phyloP scores from a whole-genome alignment of 1,284 basidiomycete species.

The Anthracocystis panici-leucophaei region DNA sequence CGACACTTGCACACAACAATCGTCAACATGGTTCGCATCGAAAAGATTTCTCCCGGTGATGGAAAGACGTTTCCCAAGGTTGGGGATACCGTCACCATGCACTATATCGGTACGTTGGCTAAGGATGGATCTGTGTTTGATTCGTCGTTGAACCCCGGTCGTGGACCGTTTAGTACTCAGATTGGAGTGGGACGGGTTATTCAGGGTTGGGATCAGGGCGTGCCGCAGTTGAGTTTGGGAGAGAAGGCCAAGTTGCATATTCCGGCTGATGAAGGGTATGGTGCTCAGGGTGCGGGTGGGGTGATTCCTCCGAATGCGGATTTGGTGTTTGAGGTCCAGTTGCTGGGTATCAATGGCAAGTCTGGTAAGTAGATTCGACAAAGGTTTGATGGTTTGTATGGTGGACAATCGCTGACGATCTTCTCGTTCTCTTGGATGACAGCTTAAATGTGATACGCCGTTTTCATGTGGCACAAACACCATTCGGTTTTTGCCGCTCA shows the following conservation, averaged over 20 bases:
- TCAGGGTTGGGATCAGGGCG: constrained; percentile 71
- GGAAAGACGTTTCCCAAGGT: constrained; percentile 68
- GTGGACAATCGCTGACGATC: too few species aligned
- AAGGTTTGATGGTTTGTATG: background rate
- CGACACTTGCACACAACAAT: constrained; percentile 1
- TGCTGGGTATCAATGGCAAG: constrained; percentile 70
- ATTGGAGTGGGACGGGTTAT: constrained; percentile 70
- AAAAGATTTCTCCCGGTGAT: constrained; percentile 68
- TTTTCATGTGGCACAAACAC: too few species aligned
- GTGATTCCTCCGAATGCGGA: constrained; percentile 70
- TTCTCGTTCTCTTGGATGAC: background rate
- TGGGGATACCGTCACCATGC: constrained; percentile 64
- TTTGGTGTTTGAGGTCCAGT: constrained; percentile 69
- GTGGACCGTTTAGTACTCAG: constrained; percentile 54
- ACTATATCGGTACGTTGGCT: constrained; percentile 65
- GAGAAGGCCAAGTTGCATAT: constrained; percentile 67
- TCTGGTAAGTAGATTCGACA: constrained; percentile 12
- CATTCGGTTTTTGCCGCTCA: too few species aligned
- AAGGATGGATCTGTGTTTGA: constrained; percentile 64
- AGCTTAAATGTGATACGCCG: background rate
- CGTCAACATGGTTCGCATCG: constrained; percentile 63
- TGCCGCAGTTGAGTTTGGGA: constrained; percentile 70
- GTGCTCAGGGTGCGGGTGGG: constrained; percentile 52
- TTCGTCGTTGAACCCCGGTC: constrained; percentile 69
- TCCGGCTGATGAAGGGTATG: constrained; percentile 70